Evolutionary conservation across 371 early-diverging fungal genomes (phyloP), one percentile per base, ranked within the genome.

Genomic region (Entomophthora muscae): DNA sequence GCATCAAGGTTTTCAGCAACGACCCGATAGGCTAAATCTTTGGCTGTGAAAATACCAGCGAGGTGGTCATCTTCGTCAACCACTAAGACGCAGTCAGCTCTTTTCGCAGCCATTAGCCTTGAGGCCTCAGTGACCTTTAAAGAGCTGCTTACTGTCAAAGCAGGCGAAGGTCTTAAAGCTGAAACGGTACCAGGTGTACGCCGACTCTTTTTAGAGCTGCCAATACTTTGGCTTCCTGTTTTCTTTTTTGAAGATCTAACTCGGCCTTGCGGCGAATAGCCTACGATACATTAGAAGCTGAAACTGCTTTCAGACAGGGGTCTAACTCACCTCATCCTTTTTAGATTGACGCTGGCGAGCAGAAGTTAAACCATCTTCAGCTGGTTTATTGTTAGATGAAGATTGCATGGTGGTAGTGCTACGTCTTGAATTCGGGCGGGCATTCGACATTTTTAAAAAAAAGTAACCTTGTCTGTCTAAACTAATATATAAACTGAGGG

Each of bases 21-120:
- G 31, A 89, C 90, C 26, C 91, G 77, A 73, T 83, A 91, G 13
- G 91, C 81, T 57, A 88, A 74, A 71, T 88, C 88, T 71, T 86
- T 86, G 67, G 75, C 73, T 29, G 98, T 98, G 69, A 98, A 86
- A 69, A 98, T 98, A 58, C 98, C 98, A 21, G 85, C 80, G 64
- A 98, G 78, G 63, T 89, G 88, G 67, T 93, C 90, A 31, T 94
- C 87, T 31, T 83, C 80, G 71, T 92, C 87, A n/a, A 93, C 88
- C 21, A 91, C 91, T 12, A 94, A 76, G 61, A 86, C 90, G 68
- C 93, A 92, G 72, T 97, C 95, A 22, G 89, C 84, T n/a, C 95
- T 79, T 73, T 93, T 95, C 32, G 96, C 96, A n/a, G 98, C 93
- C 96, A 97, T 95, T 53, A 93, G 78, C 73, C 91, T 95, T 23